A percentile compares a stretch with the other conserved stretches of the same genome.
Conservation (phyloP, 768 basidiomycete genomes). For the Suillus occidentalis region DNA sequence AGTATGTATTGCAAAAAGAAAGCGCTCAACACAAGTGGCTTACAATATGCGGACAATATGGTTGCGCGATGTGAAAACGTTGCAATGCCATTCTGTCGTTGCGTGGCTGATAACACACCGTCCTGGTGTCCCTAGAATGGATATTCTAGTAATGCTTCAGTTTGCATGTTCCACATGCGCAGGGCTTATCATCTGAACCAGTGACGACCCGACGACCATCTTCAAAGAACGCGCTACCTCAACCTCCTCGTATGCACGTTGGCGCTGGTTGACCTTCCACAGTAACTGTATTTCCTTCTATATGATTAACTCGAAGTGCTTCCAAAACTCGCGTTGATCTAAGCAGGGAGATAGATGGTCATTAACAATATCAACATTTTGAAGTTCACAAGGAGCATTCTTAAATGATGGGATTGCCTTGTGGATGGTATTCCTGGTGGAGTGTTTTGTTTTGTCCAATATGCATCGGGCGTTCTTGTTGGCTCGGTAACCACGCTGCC, state of each 20-base stretch:
- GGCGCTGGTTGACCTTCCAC: not conserved
- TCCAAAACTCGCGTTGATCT: not conserved
- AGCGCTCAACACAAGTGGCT: no score
- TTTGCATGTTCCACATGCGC: not conserved
- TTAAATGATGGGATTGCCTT: not conserved
- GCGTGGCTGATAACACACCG: not conserved
- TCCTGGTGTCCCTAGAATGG: not conserved
- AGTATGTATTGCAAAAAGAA: no score
- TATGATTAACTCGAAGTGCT: not conserved
- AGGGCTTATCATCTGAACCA: not conserved
- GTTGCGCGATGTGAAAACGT: no score
- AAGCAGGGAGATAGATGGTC: not conserved
- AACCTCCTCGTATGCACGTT: not conserved
- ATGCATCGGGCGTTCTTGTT: not conserved
- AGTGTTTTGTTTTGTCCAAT: not conserved
- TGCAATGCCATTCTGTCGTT: no score
- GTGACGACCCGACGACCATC: not conserved
- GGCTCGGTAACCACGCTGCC: not conserved
- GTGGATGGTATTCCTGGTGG: not conserved
- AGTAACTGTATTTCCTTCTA: not conserved
- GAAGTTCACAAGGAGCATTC: not conserved
- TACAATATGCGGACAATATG: no score
- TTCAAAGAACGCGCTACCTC: not conserved
- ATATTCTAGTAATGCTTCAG: not conserved
- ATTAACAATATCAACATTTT: not conserved